Conservation (phyloP, 192 early-diverging fungal species). For the Coemansia sp. region DNA sequence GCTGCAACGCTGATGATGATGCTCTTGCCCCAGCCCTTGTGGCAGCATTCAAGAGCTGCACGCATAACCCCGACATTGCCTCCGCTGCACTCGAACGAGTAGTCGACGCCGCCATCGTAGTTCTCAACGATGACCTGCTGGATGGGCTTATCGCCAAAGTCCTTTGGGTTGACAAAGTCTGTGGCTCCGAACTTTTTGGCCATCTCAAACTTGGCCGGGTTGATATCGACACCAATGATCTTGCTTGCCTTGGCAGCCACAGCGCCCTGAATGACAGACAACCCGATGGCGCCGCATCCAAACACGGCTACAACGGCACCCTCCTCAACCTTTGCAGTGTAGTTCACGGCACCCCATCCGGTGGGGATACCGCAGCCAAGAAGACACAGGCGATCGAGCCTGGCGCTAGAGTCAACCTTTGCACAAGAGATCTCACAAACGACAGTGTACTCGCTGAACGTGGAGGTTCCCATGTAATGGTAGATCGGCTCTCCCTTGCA, state of each 20-base stretch:
- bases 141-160: slow-evolving; percentile 71
- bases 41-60: slow-evolving; percentile 88
- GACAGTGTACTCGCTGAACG: slow-evolving; percentile 96
- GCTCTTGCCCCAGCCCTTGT: slow-evolving; percentile 91
- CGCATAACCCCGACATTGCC: slow-evolving; percentile 91
- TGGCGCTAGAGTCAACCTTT: slow-evolving; percentile 76
- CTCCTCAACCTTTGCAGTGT: slow-evolving; percentile 86
- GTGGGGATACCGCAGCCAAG: slow-evolving; percentile 97
- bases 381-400: slow-evolving; percentile 84
- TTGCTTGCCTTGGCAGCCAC: slow-evolving; percentile 61
- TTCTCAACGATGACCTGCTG: slow-evolving; percentile 83
- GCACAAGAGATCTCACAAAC: slow-evolving; percentile 88
- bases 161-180: slow-evolving; percentile 87
- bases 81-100: slow-evolving; percentile 95
- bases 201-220: slow-evolving; percentile 82
- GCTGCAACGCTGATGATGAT: slow-evolving; percentile 91
- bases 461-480: slow-evolving; percentile 97
- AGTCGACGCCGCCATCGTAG: slow-evolving; percentile 95
- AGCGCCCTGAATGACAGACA: slow-evolving; percentile 88
- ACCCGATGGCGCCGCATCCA: slow-evolving; percentile 92
- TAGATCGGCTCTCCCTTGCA: slow-evolving; percentile 85
- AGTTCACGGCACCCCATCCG: slow-evolving; percentile 92
- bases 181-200: slow-evolving; percentile 81
- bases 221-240: slow-evolving; percentile 91
- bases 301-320: slow-evolving; percentile 85